Evolutionary conservation across 805 yeast species (phyloP).

Genomic region (Candida hungchunana): DNA sequence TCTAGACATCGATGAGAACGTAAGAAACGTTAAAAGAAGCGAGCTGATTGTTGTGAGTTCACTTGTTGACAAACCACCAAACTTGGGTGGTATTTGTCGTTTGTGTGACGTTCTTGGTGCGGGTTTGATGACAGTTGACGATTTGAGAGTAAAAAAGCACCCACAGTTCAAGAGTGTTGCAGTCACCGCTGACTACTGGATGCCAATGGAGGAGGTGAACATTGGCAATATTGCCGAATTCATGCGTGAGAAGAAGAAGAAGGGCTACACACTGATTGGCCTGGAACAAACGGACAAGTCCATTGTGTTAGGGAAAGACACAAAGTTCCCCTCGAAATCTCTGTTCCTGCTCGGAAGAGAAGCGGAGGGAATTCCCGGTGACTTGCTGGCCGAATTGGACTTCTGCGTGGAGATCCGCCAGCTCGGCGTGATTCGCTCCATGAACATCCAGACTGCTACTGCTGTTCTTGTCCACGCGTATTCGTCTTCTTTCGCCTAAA

Average conservation of each 20-base stretch:
- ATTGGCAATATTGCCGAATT: slow-evolving; percentile 49
- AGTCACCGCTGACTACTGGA: slow-evolving; percentile 92
- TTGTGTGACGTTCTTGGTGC: slow-evolving; percentile 91
- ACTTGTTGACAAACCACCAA: slow-evolving; percentile 87
- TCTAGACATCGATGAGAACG: slow-evolving; percentile 49
- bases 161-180: slow-evolving; percentile 83
- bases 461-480: slow-evolving; percentile 93
- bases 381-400: slow-evolving; percentile 74
- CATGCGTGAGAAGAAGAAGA: slow-evolving; percentile 56
- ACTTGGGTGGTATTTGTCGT: slow-evolving; percentile 91
- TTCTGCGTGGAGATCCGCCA: slow-evolving; percentile 89
- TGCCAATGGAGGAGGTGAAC: slow-evolving; percentile 83
- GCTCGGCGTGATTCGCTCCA: slow-evolving; percentile 85
- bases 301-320: slow-evolving; percentile 56
- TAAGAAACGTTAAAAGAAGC: slow-evolving; percentile 55
- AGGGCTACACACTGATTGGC: slow-evolving; percentile 86
- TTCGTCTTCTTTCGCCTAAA: slow-evolving; percentile 36
- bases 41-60: slow-evolving; percentile 90
- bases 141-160: slow-evolving; percentile 54
- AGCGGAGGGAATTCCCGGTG: slow-evolving; percentile 89
- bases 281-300: slow-evolving; percentile 91
- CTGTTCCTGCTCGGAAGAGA: slow-evolving; percentile 80
- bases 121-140: slow-evolving; percentile 73
- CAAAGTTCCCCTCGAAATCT: slow-evolving; percentile 76
- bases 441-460: slow-evolving; percentile 96